Base-by-base conservation (phyloP, 2,329 filamentous ascomycete genomes). In the Pseudogymnoascus sp. region DNA sequence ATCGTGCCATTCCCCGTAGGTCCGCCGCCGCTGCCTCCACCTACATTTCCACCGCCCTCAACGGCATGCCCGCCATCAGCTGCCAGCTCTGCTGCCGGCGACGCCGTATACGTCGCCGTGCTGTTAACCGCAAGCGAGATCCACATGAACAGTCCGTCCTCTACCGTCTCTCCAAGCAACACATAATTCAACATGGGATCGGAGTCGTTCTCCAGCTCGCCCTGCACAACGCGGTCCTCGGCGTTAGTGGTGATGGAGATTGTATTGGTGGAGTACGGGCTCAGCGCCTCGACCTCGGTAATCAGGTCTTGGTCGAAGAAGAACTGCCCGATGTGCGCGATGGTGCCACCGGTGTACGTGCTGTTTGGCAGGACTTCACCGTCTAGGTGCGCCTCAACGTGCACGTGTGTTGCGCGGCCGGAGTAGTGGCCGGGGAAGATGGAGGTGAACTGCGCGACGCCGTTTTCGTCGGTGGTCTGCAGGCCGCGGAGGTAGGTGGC, bases 231-330 rank as follows among this genome's bases (percentile, higher is more conserved):
- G 10, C 64, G 64, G 68, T 86, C 83, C 0, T 81, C 73, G 6
- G 73, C 72, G 68, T 85, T 85, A 41, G 69, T 73, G 4, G 79
- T 85, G 19, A 81, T 62, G 0, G 66, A 61, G 64, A 81, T 76
- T 0, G 74, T 77, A 73, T 84, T 84, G 63, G 72, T 71, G 4
- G 65, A 72, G 72, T 84, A 84, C 0, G 82, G 81, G 0, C 70
- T 64, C 0, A 74, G 75, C 8, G 72, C 71, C 65, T 85, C 80
- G 62, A 88, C 82, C 40, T 75, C 66, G 26, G 69, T 68, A 67
- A 84, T 79, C 8, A 89, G 79, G 66, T 78, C 76, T 70, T 87
- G 81, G 71, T 88, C 84, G 71, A 86, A 85, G 78, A 85, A 89
- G 60, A 86, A 70, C 71, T 89, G 86, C 16, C 86, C 85, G 40